These are phyloP conservation scores for Sarcodon sp. DNA, from an alignment of 768 basidiomycete species.

Conservation along the genomic window DNA sequence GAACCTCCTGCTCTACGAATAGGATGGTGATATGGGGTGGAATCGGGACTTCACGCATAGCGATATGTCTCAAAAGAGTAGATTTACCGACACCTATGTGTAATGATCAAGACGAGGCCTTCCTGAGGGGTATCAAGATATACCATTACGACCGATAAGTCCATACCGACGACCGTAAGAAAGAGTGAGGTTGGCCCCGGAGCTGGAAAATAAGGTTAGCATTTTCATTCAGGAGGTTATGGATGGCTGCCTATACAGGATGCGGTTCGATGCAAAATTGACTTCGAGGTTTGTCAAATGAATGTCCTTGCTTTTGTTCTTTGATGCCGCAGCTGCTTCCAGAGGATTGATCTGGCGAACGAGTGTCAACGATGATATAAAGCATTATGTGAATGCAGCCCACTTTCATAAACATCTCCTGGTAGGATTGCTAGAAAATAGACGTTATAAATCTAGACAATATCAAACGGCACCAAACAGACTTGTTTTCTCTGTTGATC, in stretches of 20 bases:
- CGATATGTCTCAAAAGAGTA: slow-evolving; percentile 86
- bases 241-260: slow-evolving; percentile 39
- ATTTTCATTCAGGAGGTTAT: slow-evolving; percentile 1
- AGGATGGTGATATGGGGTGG: slow-evolving; percentile 93
- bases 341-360: slow-evolving; percentile 73
- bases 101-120: slow-evolving; percentile 22
- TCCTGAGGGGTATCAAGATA: neutral
- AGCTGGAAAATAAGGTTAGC: slow-evolving; percentile 25
- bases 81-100: slow-evolving; percentile 77
- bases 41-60: slow-evolving; percentile 88
- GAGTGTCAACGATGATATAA: neutral
- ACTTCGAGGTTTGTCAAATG: slow-evolving; percentile 93
- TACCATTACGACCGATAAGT: slow-evolving; percentile 56
- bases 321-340: slow-evolving; percentile 60
- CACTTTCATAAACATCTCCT: slow-evolving; percentile 98
- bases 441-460: neutral
- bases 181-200: slow-evolving; percentile 77
- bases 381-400: neutral
- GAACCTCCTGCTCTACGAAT: slow-evolving; percentile 95
- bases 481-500: slow-evolving; percentile 89
- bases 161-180: slow-evolving; percentile 87
- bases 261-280: slow-evolving; percentile 89
- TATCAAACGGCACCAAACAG: slow-evolving; percentile 5
- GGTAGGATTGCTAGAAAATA: slow-evolving; percentile 73
- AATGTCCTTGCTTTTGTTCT: slow-evolving; percentile 97